phyloP scores from a whole-genome alignment of 306 rosid species.

The Inga oerstediana region DNA sequence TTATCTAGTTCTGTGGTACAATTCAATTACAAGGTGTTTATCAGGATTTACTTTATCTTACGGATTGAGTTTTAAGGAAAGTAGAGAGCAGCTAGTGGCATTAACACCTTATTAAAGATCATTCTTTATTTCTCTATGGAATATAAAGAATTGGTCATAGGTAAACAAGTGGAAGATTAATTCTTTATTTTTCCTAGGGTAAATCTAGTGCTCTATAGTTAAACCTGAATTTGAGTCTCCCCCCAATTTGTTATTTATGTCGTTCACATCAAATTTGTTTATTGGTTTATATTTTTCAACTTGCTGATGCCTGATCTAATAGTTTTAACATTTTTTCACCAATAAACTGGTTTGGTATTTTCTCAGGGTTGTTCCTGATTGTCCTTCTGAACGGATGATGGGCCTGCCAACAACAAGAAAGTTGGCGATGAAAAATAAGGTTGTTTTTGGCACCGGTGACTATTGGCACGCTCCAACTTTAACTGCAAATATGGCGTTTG shows the following conservation, averaged over 20 bases:
- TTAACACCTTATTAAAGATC: not conserved
- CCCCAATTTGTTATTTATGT: not conserved
- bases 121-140: not conserved
- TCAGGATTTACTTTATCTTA: not conserved
- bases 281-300: not conserved
- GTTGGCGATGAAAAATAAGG: conserved; percentile 84
- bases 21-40: not conserved
- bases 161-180: conserved; percentile 20
- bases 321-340: conserved; percentile 24
- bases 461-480: conserved; percentile 81
- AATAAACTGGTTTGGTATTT: conserved; percentile 33
- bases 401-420: conserved; percentile 87
- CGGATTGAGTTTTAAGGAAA: not conserved
- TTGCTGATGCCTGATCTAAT: conserved; percentile 17
- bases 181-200: not conserved
- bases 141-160: not conserved
- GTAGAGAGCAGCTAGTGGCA: not conserved
- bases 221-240: not conserved
- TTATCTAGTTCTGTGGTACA: not conserved
- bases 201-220: not conserved
- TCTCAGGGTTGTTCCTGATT: conserved; percentile 78
- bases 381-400: conserved; percentile 78
- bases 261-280: conserved; percentile 21
- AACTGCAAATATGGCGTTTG: conserved; percentile 94
- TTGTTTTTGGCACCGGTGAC: conserved; percentile 92